Conservation (phyloP, 2,329 filamentous ascomycete species). For the Byssoonygena ceratinophila region DNA sequence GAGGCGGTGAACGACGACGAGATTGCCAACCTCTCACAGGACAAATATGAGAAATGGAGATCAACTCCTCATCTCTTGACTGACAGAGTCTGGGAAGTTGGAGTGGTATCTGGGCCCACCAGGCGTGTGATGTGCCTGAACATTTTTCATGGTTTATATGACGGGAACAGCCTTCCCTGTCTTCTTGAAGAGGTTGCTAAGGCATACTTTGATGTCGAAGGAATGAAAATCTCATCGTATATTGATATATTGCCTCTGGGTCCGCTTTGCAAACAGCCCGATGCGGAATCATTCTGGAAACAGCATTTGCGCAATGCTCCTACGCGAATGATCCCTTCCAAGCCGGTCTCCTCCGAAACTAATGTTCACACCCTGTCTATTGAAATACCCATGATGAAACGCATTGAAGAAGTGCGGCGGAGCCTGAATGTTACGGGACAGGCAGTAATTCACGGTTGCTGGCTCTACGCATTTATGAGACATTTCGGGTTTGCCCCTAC, state of each 20-base stretch:
- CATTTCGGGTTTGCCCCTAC: constrained; percentile 41
- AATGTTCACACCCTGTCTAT: constrained; percentile 16
- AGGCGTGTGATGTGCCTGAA: constrained; percentile 47
- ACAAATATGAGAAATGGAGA: constrained; percentile 45
- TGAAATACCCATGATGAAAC: constrained; percentile 28
- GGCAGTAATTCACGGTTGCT: constrained; percentile 64
- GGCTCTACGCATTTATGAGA: constrained; percentile 53
- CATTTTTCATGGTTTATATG: constrained; percentile 80
- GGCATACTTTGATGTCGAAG: constrained; percentile 38
- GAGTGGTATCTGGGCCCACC: constrained; percentile 22
- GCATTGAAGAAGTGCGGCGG: constrained; percentile 46
- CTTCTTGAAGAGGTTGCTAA: constrained; percentile 51
- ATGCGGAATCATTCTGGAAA: constrained; percentile 57
- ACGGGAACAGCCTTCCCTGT: constrained; percentile 65
- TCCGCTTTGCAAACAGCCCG: constrained; percentile 46
- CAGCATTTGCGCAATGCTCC: constrained; percentile 40
- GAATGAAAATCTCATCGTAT: constrained; percentile 45
- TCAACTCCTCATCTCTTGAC: constrained; percentile 39
- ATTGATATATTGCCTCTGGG: constrained; percentile 58
- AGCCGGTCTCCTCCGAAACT: constrained; percentile 13
- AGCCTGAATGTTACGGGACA: constrained; percentile 64
- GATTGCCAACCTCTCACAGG: constrained; percentile 28
- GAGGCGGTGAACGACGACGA: constrained; percentile 22
- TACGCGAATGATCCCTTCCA: constrained; percentile 23
- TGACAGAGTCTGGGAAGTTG: constrained; percentile 27